Base-by-base conservation (phyloP, 306 rosid genomes). In the Cucumis cinereus region DNA sequence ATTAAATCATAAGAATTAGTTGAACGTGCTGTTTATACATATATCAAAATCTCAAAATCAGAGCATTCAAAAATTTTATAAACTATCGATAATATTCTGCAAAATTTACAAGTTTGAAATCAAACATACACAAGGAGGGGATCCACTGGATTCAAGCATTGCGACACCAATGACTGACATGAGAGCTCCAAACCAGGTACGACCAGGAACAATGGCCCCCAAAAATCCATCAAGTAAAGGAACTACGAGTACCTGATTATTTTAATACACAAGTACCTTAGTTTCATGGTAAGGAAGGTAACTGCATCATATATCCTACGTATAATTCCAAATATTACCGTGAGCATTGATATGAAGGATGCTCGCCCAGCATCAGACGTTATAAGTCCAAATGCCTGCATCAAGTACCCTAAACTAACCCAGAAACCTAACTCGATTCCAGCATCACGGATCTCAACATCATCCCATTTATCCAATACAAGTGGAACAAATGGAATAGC, bases 361-460 rank as follows among this genome's bases (percentile, higher is more conserved):
- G 93, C 92, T 9, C 92, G 88, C 28, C 92, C 97, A 33, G 97
- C 92, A 86, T 87, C 97, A 12, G 97, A 91, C 24, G 93, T 91
- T 56, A 80, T 82, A 61, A 91, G 81, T 79, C 97, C 97, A 45
- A 91, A 28, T 33, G 97, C 92, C 86, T 91, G 97, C 88, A 82
- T 83, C 23, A 91, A 84, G 82, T 91, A 91, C 45, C 97, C 97
- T 56, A 89, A 73, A 85, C 97, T 87, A 81, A 83, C 90, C 97
- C 93, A 91, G 68, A 87, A 78, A 53, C 97, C 97, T 87, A 91
- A 86, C 83, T 91, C 97, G 67, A 91, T 74, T 59, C 97, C 97
- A 19, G 93, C 88, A 75, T 89, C 83, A 30, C 93, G 85, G 28
- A 82, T 87, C 23, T 17, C 23, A 74, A 68, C 77, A 81, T 91